Base-by-base conservation (phyloP, 2,329 filamentous ascomycete genomes). In the Malbranchea zuffiana region DNA sequence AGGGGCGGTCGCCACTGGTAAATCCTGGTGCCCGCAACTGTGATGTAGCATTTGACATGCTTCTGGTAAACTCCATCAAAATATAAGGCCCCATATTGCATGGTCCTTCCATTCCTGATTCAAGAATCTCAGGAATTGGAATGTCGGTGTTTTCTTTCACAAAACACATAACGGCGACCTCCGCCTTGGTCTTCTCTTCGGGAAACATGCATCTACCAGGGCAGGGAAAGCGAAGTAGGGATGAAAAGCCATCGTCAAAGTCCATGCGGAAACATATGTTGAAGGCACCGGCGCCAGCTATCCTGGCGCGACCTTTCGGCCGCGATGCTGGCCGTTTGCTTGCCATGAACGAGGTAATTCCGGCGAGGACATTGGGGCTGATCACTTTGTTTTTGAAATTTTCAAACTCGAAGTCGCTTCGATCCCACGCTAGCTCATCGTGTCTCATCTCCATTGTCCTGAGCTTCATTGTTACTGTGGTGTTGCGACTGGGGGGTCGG, bases 31-130 rank as follows among this genome's bases (percentile, higher is more conserved):
- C 49, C 16, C 48, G 47, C 8, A 63, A 48, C 10, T 36, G 41
- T 23, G 46, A 33, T 10, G 41, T 38, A 16, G 53, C 41, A 34
- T 44, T 41, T 21, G 42, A 44, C 11, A 43, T 40, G 33, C 50
- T 44, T 4, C 44, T 44, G 18, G 52, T 41, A 13, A 50, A 58
- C 17, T 52, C 48, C 53, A 59, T 57, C 16, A 59, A 49, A 12
- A 61, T 60, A 32, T 53, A 62, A 1, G 56, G 54, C 3, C 52
- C 48, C 1, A 57, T 38, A 1, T 44, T 44, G 19, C 13, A 13
- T n/a, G 37, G 44, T 13, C 42, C 40, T 5, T 45, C 35, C 25
- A 47, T 44, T 15, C 52, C 52, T 15, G 31, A 40, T 31, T 40
- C 24, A 16, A 47, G 39, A 24, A 46, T 35, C 31, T 40, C 26